Base-by-base conservation (phyloP, 768 basidiomycete genomes). In the Mrakia gelida region DNA sequence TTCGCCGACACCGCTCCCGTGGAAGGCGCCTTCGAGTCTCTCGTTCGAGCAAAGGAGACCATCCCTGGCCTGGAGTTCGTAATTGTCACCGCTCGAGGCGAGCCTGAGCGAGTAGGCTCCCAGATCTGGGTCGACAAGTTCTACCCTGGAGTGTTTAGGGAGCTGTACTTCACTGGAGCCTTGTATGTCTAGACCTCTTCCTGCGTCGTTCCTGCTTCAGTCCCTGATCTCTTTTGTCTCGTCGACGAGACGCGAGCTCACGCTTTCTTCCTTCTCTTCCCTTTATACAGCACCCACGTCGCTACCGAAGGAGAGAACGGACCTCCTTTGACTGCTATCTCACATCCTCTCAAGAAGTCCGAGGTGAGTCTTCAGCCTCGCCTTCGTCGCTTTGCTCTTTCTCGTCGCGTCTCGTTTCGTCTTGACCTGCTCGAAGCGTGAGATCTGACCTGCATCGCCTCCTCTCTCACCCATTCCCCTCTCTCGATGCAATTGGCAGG, bases 91-190 rank as follows among this genome's bases (percentile, higher is more conserved):
- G 78, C 78, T 28, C 41, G 78, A 26, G 28, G 68, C 1, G 78
- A 79, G 52, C 28, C 72, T 38, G 63, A 72, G 8, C 28, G 77
- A 9, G 54, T 38, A 10, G 52, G 32, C 4, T 73, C 71, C 10
- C 59, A 61, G 38, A 45, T 11, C 13, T 78, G 73, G 73, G 28
- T 78, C 73, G 49, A 78, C 72, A 18, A 74, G 26, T 7, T 70
- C 43, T 78, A 41, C 45, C 77, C 77, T 18, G 73, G 71, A n/a
- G 71, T 78, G 0, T 74, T 78, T 38, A 54, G 67, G 15, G 73
- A 74, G 54, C 28, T 78, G 23, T 75, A 28, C 73, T 78, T 78
- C 43, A 78, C 77, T n/a, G 77, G 77, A 13, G 71, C 71, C 41
- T 78, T 78, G 77, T 78, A 15, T 7, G 67, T 74, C 63, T 18